Evolutionary conservation across 345 rosid species (phyloP).

Genomic region (Salix purpurea): DNA sequence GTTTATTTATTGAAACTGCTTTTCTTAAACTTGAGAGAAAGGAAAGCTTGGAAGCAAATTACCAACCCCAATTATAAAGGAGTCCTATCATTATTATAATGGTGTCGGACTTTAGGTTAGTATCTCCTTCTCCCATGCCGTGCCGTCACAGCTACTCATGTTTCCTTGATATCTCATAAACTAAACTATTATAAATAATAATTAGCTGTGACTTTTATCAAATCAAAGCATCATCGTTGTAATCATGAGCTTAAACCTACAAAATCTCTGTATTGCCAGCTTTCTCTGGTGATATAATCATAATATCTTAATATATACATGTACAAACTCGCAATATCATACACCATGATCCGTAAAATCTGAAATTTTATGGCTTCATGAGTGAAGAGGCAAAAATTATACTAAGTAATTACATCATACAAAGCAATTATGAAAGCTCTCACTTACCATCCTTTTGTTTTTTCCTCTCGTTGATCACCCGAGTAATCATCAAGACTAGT

Average conservation of each 20-base stretch:
- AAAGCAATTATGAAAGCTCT: slow-evolving; percentile 4
- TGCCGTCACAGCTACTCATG: slow-evolving; percentile 43
- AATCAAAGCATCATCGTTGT: slow-evolving; percentile 6
- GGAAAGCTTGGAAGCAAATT: slow-evolving; percentile 10
- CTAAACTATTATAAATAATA: background rate
- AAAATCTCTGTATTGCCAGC: background rate
- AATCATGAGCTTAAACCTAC: background rate
- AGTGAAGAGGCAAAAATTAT: background rate
- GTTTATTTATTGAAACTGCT: background rate
- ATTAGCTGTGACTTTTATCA: slow-evolving; percentile 4
- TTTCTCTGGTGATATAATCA: background rate
- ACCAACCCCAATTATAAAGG: slow-evolving; percentile 8
- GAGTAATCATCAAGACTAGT: background rate
- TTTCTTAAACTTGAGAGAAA: slow-evolving; percentile 20
- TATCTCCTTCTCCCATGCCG: slow-evolving; percentile 21
- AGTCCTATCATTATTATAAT: slow-evolving; percentile 1
- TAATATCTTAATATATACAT: background rate
- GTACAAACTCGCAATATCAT: slow-evolving; percentile 6
- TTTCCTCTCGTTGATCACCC: background rate
- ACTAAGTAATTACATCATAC: background rate
- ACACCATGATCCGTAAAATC: slow-evolving; percentile 9
- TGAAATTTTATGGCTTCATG: background rate
- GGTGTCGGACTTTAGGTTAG: background rate
- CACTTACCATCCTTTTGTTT: slow-evolving; percentile 5
- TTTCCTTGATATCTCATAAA: slow-evolving; percentile 10